phyloP scores from a whole-genome alignment of 306 rosid species.

The Mimosa bimucronata region DNA sequence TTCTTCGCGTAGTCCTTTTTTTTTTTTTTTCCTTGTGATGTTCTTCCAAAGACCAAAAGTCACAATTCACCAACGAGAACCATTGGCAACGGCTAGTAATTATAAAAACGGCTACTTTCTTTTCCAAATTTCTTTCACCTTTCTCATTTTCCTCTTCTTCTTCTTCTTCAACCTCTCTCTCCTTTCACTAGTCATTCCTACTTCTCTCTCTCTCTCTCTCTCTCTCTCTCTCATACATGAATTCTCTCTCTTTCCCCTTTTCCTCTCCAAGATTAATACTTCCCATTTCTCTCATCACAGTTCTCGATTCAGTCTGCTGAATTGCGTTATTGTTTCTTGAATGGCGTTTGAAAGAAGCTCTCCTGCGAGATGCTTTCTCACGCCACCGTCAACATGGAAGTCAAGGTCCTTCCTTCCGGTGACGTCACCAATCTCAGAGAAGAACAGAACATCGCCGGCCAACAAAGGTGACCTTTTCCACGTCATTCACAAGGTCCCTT shows the following conservation, averaged over 20 bases:
- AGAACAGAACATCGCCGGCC: slow-evolving; percentile 53
- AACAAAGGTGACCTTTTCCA: slow-evolving; percentile 61
- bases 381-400: slow-evolving; percentile 62
- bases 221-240: too few species aligned
- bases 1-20: too few species aligned
- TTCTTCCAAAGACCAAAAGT: not conserved
- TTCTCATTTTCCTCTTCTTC: slow-evolving; percentile 19
- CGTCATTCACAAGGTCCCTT: slow-evolving; percentile 76
- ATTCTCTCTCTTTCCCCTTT: not conserved
- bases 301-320: slow-evolving; percentile 28
- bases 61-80: not conserved
- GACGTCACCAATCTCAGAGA: slow-evolving; percentile 61
- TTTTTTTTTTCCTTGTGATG: too few species aligned
- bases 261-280: not conserved
- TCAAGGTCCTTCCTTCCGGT: slow-evolving; percentile 32
- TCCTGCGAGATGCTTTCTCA: slow-evolving; percentile 55
- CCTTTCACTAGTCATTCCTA: slow-evolving; percentile 39
- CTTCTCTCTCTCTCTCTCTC: slow-evolving; percentile 9
- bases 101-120: slow-evolving; percentile 68
- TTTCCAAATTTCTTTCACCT: slow-evolving; percentile 21
- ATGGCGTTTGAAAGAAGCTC: slow-evolving; percentile 43
- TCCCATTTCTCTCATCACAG: not conserved
- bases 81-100: slow-evolving; percentile 46
- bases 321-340: not conserved
- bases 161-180: slow-evolving; percentile 39